phyloP scores from a whole-genome alignment of 1,284 basidiomycete genomes.

The Apiotrichum montevideense region DNA sequence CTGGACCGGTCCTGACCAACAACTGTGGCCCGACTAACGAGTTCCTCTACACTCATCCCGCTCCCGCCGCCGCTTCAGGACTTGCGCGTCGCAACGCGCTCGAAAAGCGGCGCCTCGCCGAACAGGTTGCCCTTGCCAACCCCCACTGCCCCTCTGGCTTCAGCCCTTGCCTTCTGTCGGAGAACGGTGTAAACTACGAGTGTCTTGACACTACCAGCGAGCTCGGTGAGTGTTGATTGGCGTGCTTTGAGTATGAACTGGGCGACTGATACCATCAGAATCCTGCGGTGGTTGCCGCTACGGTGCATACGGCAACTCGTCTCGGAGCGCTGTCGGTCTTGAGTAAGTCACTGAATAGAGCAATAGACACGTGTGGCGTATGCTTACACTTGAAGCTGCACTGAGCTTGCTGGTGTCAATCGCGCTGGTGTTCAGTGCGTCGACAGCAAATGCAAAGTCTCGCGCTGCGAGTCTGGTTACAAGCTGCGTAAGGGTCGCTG shows the following conservation, averaged over 20 bases:
- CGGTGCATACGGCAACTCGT: not conserved
- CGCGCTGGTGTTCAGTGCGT: not conserved
- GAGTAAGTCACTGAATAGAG: not conserved
- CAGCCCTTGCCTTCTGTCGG: not conserved
- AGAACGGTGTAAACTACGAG: not conserved
- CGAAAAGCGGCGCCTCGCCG: not conserved
- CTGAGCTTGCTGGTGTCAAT: not conserved
- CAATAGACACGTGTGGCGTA: too few species aligned
- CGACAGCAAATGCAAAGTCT: not conserved
- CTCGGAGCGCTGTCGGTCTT: not conserved
- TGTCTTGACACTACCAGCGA: not conserved
- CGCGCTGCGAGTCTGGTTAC: not conserved
- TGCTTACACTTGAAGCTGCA: not conserved
- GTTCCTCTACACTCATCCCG: not conserved
- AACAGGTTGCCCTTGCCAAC: not conserved
- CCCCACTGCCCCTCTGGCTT: constrained; percentile 1
- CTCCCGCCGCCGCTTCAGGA: not conserved
- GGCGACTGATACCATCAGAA: not conserved
- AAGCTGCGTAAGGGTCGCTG: not conserved
- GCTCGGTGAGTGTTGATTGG: constrained; percentile 1
- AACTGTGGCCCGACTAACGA: too few species aligned
- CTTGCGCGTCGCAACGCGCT: not conserved
- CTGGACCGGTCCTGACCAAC: too few species aligned
- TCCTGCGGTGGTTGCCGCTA: constrained; percentile 4
- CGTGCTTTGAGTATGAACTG: not conserved